These are phyloP conservation scores for Pyronema domesticum DNA, from an alignment of 495 filamentous ascomycete genomes.

Conservation along the genomic window DNA sequence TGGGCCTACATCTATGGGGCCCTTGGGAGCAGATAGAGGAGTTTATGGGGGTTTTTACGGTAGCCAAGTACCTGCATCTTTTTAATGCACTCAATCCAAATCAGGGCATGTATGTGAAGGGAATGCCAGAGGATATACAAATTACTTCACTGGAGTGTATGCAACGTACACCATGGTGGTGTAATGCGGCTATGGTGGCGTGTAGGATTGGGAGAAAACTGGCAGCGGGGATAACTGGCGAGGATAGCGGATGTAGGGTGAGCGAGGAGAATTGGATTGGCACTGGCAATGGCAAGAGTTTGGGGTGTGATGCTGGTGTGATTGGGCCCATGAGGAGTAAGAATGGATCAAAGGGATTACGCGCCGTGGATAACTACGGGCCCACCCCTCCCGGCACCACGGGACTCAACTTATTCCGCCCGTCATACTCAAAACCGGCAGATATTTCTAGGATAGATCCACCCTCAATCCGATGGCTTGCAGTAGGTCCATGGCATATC, in stretches of 20 bases:
- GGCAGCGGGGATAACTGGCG: constrained; percentile 8
- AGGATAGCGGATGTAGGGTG: not conserved
- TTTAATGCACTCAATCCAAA: constrained; percentile 6
- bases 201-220: constrained; percentile 8
- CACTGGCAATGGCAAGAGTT: too few relatives aligned
- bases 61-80: constrained; percentile 7
- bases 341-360: too few relatives aligned
- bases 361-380: too few relatives aligned
- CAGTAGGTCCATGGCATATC: constrained; percentile 6
- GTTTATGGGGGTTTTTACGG: constrained; percentile 9
- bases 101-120: not conserved
- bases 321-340: too few relatives aligned
- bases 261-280: too few relatives aligned
- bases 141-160: not conserved
- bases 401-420: too few relatives aligned
- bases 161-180: not conserved
- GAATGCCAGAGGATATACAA: constrained; percentile 6
- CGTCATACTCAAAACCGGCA: not conserved
- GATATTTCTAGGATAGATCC: not conserved
- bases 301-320: too few relatives aligned
- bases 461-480: constrained; percentile 10
- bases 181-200: constrained; percentile 6
- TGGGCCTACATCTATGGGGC: constrained; percentile 11
- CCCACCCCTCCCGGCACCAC: too few relatives aligned
- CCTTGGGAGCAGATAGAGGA: constrained; percentile 10